A percentile compares a stretch with the other conserved stretches of the same genome.
Evolutionary conservation across 306 rosid species (phyloP).

Genomic region (Erythrophleum fordii): DNA sequence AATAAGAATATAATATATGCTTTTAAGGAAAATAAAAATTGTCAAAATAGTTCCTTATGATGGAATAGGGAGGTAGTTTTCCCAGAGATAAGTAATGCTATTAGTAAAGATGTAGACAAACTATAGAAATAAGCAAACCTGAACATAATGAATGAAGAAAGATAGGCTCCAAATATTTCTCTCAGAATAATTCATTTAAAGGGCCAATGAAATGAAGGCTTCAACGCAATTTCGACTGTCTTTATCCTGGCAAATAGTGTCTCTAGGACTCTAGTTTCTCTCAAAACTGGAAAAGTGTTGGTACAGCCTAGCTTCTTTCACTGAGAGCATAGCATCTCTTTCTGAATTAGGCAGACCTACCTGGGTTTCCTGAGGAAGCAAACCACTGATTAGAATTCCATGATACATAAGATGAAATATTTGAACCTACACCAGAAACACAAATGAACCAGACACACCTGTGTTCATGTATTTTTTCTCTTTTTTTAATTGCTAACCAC

Average conservation of each 20-base stretch:
- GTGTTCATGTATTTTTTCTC: background rate
- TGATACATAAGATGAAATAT: background rate
- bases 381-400: background rate
- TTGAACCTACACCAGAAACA: background rate
- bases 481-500: background rate
- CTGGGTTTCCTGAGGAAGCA: background rate
- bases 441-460: slow-evolving; percentile 1
- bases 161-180: background rate
- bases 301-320: background rate
- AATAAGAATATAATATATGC: slow-evolving; percentile 5
- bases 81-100: background rate
- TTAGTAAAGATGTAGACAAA: background rate
- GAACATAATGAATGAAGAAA: slow-evolving; percentile 17
- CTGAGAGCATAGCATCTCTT: background rate
- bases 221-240: background rate
- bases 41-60: background rate
- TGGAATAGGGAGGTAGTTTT: background rate
- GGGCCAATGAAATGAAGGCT: background rate
- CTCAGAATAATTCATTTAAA: background rate
- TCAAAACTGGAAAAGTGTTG: background rate
- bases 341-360: no score
- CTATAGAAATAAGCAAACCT: slow-evolving; percentile 1
- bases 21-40: background rate
- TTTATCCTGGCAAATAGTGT: background rate
- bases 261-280: slow-evolving; percentile 1